These are phyloP conservation scores for Nakaseomyces bracarensis DNA, from an alignment of 1,139 yeast genomes.

Conservation along the genomic window DNA sequence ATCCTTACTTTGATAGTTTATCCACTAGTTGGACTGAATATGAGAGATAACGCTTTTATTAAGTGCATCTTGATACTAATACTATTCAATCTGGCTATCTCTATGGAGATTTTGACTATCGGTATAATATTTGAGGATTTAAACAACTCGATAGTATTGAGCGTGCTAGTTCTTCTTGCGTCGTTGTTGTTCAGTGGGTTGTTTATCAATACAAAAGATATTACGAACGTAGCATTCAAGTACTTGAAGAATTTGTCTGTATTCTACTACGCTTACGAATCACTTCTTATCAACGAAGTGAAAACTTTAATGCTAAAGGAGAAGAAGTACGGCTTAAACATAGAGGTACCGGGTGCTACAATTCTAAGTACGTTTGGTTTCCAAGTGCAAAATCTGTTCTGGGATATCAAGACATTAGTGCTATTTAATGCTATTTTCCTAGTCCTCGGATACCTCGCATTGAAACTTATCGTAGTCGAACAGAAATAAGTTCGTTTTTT, in stretches of 20 bases:
- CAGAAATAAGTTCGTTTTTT: slow-evolving; percentile 38
- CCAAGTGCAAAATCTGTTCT: slow-evolving; percentile 64
- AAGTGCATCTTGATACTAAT: slow-evolving; percentile 63
- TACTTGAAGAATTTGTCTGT: slow-evolving; percentile 82
- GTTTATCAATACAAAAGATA: slow-evolving; percentile 68
- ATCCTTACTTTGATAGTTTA: slow-evolving; percentile 77
- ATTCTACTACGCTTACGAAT: slow-evolving; percentile 93
- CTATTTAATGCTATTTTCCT: slow-evolving; percentile 48
- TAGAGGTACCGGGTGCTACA: slow-evolving; percentile 98
- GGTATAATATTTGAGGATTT: slow-evolving; percentile 83
- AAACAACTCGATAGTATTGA: slow-evolving; percentile 87
- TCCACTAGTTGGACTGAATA: slow-evolving; percentile 81
- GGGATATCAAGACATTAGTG: slow-evolving; percentile 51
- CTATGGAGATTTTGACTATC: slow-evolving; percentile 75
- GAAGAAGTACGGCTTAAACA: slow-evolving; percentile 82
- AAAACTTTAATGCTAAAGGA: slow-evolving; percentile 76
- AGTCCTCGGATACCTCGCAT: slow-evolving; percentile 61
- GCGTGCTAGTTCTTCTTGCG: slow-evolving; percentile 73
- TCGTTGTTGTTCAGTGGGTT: slow-evolving; percentile 88
- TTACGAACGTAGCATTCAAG: slow-evolving; percentile 39
- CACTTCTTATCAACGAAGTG: slow-evolving; percentile 89
- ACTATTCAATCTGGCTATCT: slow-evolving; percentile 76
- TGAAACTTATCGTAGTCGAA: slow-evolving; percentile 69
- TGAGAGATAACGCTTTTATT: slow-evolving; percentile 69
- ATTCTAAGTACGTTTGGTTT: slow-evolving; percentile 93